phyloP scores from a whole-genome alignment of 257 asterid genomes.

The Vinca minor region DNA sequence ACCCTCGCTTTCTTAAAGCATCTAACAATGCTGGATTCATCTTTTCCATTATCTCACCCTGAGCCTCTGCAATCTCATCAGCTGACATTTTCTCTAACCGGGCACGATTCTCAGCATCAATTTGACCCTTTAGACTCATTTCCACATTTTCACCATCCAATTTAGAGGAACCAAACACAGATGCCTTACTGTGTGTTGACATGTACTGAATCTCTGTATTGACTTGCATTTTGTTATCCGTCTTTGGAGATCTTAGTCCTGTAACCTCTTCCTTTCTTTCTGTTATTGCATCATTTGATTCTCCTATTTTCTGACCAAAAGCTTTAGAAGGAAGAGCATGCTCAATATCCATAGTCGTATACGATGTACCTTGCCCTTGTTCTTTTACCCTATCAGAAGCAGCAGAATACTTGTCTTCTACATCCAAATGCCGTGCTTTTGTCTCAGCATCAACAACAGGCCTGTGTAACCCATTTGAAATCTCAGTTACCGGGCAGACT shows the following conservation, averaged over 20 bases:
- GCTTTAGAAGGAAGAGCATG: constrained; percentile 15
- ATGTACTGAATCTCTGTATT: constrained; percentile 17
- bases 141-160: constrained; percentile 29
- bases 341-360: constrained; percentile 18
- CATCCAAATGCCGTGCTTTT: constrained; percentile 8
- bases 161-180: constrained; percentile 26
- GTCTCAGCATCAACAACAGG: constrained; percentile 15
- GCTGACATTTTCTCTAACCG: constrained; percentile 62
- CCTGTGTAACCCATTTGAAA: constrained; percentile 18
- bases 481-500: constrained; percentile 16
- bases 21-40: constrained; percentile 55
- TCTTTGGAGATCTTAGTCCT: constrained; percentile 14
- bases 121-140: constrained; percentile 48
- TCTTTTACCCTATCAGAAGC: constrained; percentile 13
- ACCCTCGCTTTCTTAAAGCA: constrained; percentile 50
- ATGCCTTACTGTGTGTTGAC: constrained; percentile 16
- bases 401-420: constrained; percentile 14
- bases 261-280: constrained; percentile 12
- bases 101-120: constrained; percentile 73
- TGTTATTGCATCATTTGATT: constrained; percentile 3
- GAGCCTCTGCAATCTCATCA: constrained; percentile 82
- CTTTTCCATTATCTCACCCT: constrained; percentile 61
- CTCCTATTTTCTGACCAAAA: constrained; percentile 17
- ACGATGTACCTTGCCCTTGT: constrained; percentile 10
- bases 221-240: constrained; percentile 16